A percentile compares a stretch with the other conserved stretches of the same genome.
These are phyloP conservation scores for Cladosporium oxysporum DNA, from an alignment of 2,329 filamentous ascomycete species.

Conservation along the genomic window DNA sequence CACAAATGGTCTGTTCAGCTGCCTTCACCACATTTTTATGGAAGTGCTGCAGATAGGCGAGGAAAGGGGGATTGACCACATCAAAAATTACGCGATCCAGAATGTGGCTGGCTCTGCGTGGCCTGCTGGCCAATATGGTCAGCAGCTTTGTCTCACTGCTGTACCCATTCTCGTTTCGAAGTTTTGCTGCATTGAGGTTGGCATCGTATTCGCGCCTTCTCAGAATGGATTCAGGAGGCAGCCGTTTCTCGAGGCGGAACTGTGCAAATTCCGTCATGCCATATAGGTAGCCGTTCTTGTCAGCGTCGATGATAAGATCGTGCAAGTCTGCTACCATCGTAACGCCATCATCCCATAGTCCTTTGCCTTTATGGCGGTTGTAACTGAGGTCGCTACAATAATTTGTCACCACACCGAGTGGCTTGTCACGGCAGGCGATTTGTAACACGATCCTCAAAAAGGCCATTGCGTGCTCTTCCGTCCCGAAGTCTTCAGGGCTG, in stretches of 20 bases:
- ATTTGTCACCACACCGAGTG: slow-evolving; percentile 65
- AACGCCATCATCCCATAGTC: slow-evolving; percentile 22
- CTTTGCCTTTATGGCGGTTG: slow-evolving; percentile 28
- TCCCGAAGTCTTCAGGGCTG: slow-evolving; percentile 22
- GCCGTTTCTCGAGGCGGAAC: slow-evolving; percentile 37
- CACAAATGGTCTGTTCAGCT: background rate
- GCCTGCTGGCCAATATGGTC: slow-evolving; percentile 20
- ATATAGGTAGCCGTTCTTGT: slow-evolving; percentile 53
- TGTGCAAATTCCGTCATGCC: slow-evolving; percentile 45
- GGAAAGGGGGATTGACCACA: slow-evolving; percentile 28
- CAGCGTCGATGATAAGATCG: slow-evolving; percentile 48
- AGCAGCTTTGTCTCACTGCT: background rate
- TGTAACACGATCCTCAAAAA: slow-evolving; percentile 58
- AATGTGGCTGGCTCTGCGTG: slow-evolving; percentile 48
- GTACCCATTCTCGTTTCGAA: background rate
- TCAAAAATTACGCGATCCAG: slow-evolving; percentile 57
- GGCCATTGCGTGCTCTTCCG: slow-evolving; percentile 38
- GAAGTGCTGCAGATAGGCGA: slow-evolving; percentile 24
- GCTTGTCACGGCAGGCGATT: slow-evolving; percentile 54
- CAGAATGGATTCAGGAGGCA: slow-evolving; percentile 44
- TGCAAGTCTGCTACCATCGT: slow-evolving; percentile 42
- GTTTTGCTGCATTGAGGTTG: slow-evolving; percentile 27
- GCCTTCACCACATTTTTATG: background rate
- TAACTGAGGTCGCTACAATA: slow-evolving; percentile 67
- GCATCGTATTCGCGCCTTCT: slow-evolving; percentile 39